phyloP scores from a whole-genome alignment of 176 grass and related monocot genomes.

The Triticum urartu region DNA sequence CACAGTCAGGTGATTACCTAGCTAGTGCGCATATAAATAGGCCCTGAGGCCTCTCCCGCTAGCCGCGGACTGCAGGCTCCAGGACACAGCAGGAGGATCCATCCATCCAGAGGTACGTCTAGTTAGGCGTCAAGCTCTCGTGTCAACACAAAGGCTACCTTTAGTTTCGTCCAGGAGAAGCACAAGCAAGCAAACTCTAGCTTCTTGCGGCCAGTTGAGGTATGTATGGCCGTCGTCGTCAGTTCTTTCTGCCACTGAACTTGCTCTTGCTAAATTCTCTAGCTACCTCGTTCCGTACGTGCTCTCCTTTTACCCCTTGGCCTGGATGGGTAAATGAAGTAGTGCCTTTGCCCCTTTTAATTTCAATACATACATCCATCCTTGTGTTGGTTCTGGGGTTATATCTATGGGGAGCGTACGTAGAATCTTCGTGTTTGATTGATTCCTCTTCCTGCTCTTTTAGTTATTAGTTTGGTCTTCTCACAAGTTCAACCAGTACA shows the following conservation, averaged over 20 bases:
- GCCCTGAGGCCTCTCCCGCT: background rate
- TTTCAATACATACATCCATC: background rate
- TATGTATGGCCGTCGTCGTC: background rate
- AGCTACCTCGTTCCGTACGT: too few relatives aligned
- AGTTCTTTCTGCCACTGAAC: background rate
- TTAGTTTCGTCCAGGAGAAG: constrained; percentile 9
- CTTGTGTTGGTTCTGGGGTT: background rate
- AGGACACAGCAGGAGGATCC: too few relatives aligned
- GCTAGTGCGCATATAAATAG: background rate
- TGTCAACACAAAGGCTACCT: background rate
- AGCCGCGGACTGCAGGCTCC: background rate
- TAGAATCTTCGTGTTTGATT: background rate
- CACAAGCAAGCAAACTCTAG: background rate
- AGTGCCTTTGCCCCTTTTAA: background rate
- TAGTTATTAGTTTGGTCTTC: background rate
- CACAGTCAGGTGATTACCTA: background rate
- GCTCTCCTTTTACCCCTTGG: background rate
- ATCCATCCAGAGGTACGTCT: background rate
- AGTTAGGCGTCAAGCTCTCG: background rate
- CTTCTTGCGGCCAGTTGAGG: background rate
- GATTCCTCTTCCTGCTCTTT: too few relatives aligned
- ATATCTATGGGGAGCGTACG: background rate
- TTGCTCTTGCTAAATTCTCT: background rate
- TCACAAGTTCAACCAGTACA: too few relatives aligned
- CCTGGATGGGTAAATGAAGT: too few relatives aligned